A percentile compares a stretch with the other conserved stretches of the same genome.
Evolutionary conservation across 495 filamentous ascomycete genomes (phyloP).

Genomic region (Delitschia confertaspora): DNA sequence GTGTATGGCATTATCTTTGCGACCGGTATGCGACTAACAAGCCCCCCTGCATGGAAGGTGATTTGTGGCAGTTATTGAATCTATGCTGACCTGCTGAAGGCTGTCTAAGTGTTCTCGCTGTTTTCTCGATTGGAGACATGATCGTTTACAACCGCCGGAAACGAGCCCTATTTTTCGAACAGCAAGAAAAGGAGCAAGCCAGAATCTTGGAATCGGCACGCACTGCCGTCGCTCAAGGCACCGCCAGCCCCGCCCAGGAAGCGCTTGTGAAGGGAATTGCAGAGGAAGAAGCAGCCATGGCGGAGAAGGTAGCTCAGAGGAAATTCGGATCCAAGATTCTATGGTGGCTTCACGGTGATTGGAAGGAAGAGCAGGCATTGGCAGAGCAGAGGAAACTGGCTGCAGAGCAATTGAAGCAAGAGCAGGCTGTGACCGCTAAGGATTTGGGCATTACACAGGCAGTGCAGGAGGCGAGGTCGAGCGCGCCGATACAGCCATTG

Average conservation of each 20-base stretch:
- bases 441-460: conserved; percentile 13
- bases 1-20: conserved; percentile 66
- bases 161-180: conserved; percentile 30
- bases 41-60: background rate
- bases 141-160: conserved; percentile 73
- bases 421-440: conserved; percentile 7
- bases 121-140: conserved; percentile 79
- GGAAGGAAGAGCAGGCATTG: conserved; percentile 19
- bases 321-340: conserved; percentile 7
- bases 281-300: conserved; percentile 21
- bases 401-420: conserved; percentile 7
- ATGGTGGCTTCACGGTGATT: conserved; percentile 22
- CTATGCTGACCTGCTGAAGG: conserved; percentile 4
- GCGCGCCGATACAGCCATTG: background rate
- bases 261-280: conserved; percentile 28
- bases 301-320: conserved; percentile 19
- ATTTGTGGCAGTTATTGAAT: background rate
- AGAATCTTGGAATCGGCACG: conserved; percentile 27
- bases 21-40: conserved; percentile 75
- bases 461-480: conserved; percentile 12
- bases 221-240: conserved; percentile 22
- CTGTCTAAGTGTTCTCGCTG: conserved; percentile 58
- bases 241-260: conserved; percentile 23
- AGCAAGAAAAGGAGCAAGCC: conserved; percentile 28
- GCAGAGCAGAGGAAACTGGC: conserved; percentile 15